Base-by-base conservation (phyloP, 78 protist species). In the slime mould (Dictyostelium discoideum) region DNA sequence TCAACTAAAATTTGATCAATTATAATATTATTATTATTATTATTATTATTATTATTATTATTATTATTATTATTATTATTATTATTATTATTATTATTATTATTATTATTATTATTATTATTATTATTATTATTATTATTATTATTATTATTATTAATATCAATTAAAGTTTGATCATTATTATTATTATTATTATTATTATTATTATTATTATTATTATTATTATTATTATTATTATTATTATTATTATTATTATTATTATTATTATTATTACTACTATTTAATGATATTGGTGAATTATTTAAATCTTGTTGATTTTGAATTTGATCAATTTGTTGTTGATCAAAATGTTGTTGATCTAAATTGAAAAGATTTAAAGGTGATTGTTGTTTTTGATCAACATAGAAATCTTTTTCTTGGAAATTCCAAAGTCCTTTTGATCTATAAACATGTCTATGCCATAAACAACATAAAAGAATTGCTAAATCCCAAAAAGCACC, bases 401-500 rank as follows among this genome's bases (percentile, higher is more conserved):
- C 50, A 39, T 84, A 63, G 67, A 85, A 73, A 85, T 73, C 82
- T 39, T 85, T 63, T 37, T 88, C 93, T 18, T 79, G 79, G 72
- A 88, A 88, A 44, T 39, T 80, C 93, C 93, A 88, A 29, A 88
- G 60, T 44, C 93, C 93, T 65, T 88, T 88, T 13, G 93, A 88
- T 80, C 60, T 80, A 46, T 80, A 88, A 40, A 85, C 92, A 77
- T 93, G 92, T 54, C 96, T 24, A 69, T 93, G 96, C 92, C 92
- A 93, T 26, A 93, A 40, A 93, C 86, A 85, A 32, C 86, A n/a
- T n/a, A 93, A 37, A 6, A 93, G 78, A 14, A 93, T 44, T 8
- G 92, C 84, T 32, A 93, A 29, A 85, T 93, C 96, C 93, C 93
- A 88, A 40, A 50, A 88, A 4, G 93, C 73, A 88, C 93, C 93